Evolutionary conservation across 2,329 filamentous ascomycete genomes (phyloP).

Genomic region (Chlorencoelia australis): DNA sequence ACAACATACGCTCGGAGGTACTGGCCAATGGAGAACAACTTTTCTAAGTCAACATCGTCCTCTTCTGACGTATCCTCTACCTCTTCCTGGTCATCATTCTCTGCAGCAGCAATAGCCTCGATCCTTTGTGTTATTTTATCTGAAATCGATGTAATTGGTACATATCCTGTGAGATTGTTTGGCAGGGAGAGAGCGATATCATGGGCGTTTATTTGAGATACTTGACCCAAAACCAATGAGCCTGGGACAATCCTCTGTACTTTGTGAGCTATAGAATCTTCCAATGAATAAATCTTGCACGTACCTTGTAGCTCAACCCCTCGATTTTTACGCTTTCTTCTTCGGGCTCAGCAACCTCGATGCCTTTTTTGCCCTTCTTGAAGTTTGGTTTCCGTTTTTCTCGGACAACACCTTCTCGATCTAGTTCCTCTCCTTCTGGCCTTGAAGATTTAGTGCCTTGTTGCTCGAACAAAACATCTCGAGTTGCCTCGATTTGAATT

Average conservation of each 20-base stretch:
- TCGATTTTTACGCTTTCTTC: constrained; percentile 62
- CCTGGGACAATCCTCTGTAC: constrained; percentile 70
- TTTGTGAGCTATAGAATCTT: constrained; percentile 25
- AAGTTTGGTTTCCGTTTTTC: constrained; percentile 36
- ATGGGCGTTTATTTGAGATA: constrained; percentile 69
- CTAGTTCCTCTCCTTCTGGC: constrained; percentile 24
- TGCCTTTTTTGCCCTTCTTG: constrained; percentile 46
- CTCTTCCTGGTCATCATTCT: constrained; percentile 45
- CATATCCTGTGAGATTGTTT: constrained; percentile 85
- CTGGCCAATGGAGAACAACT: constrained; percentile 73
- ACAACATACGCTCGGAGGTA: constrained; percentile 78
- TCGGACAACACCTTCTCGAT: constrained; percentile 19
- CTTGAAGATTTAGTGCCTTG: constrained; percentile 44
- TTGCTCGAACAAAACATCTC: constrained; percentile 85
- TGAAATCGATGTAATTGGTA: constrained; percentile 87
- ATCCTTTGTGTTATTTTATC: constrained; percentile 66
- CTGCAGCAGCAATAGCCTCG: constrained; percentile 54
- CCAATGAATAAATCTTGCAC: constrained; percentile 13
- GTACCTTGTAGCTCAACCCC: constrained; percentile 79
- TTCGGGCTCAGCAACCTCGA: constrained; percentile 37
- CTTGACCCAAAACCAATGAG: constrained; percentile 77
- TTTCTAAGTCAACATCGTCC: constrained; percentile 59
- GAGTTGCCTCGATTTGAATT: constrained; percentile 85
- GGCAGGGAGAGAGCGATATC: constrained; percentile 76
- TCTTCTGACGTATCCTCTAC: constrained; percentile 42